Percentiles rank a stretch among this genome's conserved stretches.
Evolutionary conservation across 768 basidiomycete species (phyloP).

Genomic region (Tremella mesenterica): DNA sequence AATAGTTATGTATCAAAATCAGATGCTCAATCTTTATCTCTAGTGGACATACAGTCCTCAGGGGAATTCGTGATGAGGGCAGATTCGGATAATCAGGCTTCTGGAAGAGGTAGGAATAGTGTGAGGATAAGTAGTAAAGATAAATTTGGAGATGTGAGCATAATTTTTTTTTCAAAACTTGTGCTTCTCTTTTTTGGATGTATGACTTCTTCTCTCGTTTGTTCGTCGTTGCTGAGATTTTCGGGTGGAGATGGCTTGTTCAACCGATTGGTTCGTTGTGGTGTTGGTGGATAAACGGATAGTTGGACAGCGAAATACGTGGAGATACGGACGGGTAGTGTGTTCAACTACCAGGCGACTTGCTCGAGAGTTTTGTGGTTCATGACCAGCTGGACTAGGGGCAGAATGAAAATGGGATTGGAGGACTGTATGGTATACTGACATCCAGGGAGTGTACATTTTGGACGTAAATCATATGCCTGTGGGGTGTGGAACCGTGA

Average conservation of each 20-base stretch:
- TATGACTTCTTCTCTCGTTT: no score
- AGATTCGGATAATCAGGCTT: constrained; percentile 24
- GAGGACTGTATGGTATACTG: not conserved
- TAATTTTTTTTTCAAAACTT: no score
- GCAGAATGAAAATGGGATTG: no score
- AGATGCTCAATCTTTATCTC: constrained; percentile 16
- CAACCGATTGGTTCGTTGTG: not conserved
- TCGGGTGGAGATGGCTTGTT: no score
- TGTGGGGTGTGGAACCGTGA: constrained; percentile 42
- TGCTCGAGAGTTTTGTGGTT: no score
- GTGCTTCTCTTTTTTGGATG: not conserved
- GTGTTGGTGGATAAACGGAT: no score
- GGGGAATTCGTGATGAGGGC: constrained; percentile 37
- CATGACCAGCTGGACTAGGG: no score
- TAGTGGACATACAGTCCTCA: constrained; percentile 19
- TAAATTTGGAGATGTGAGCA: constrained; percentile 39
- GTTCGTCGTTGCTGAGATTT: no score
- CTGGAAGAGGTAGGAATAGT: constrained; percentile 38
- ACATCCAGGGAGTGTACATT: constrained; percentile 39
- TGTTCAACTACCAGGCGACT: no score
- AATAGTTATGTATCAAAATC: constrained; percentile 35
- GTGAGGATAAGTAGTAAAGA: constrained; percentile 39
- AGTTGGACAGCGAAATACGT: no score
- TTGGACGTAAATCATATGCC: constrained; percentile 43
- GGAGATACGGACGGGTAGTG: no score